Conservation (phyloP, 306 rosid species). For the Dalbergia cochinchinensis region DNA sequence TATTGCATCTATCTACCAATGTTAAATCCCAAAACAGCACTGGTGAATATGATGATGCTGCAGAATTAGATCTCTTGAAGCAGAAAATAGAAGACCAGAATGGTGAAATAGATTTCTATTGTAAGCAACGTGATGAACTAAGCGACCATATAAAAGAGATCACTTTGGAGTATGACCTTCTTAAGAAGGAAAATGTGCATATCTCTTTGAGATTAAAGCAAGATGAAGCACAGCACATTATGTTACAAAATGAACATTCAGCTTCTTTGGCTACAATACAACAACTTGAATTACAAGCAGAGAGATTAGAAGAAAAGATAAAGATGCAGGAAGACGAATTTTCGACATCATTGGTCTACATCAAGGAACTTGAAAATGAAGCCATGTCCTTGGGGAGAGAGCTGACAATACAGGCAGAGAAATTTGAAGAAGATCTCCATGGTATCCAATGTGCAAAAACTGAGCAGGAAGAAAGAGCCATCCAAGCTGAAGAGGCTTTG, state of each 20-base stretch:
- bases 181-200: constrained; percentile 76
- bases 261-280: constrained; percentile 70
- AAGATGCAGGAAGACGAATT: constrained; percentile 70
- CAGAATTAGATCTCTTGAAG: constrained; percentile 62
- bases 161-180: constrained; percentile 63
- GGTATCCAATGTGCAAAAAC: constrained; percentile 61
- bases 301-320: constrained; percentile 76
- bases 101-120: constrained; percentile 66
- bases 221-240: constrained; percentile 55
- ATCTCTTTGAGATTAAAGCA: constrained; percentile 73
- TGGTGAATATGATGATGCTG: constrained; percentile 29
- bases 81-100: constrained; percentile 67
- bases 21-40: constrained; percentile 40
- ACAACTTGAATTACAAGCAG: constrained; percentile 79
- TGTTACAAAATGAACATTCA: constrained; percentile 64
- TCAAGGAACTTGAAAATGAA: constrained; percentile 80
- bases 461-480: constrained; percentile 77
- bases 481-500: constrained; percentile 78
- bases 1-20: constrained; percentile 63
- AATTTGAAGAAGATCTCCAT: constrained; percentile 64
- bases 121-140: constrained; percentile 66
- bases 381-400: constrained; percentile 72
- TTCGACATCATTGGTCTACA: constrained; percentile 67
- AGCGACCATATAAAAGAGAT: constrained; percentile 68
- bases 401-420: constrained; percentile 67